Base-by-base conservation (phyloP, 148 eudicot genomes). In the Agrostemma githago region DNA sequence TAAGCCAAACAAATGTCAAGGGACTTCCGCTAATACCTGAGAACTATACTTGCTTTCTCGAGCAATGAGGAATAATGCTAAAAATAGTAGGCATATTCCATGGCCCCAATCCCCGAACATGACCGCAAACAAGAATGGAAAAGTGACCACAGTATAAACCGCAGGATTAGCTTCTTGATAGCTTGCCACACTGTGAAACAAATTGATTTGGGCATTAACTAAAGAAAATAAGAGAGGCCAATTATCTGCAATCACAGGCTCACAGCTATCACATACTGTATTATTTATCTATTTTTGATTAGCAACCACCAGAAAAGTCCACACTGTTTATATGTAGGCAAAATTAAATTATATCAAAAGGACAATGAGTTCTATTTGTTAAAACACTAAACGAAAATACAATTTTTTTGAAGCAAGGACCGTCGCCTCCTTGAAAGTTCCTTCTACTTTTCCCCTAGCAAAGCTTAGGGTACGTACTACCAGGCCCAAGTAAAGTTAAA, bases 41-140 rank as follows among this genome's bases (percentile, higher is more conserved):
- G 96, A 88, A 83, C 91, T 79, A 72, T 82, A 82, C 82, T 86
- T 96, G 76, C 83, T 85, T 87, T 96, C 99, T 58, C 90, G 90
- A 71, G 92, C 91, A 76, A 96, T 84, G 75, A 96, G 95, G 81
- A 86, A 79, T 56, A 96, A 76, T 58, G 99, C 96, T 80, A 92
- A 86, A 81, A 96, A 77, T 67, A 96, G 85, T 77, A 96, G 86
- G 84, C 99, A 96, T 76, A 90, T 86, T 70, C 99, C 99, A 81
- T 96, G 99, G 77, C 99, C 99, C 99, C 99, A 96, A 80, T 96
- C 99, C 59, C 99, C 99, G 83, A 92, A 96, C 99, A 96, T 96
- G 85, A 96, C 99, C 8, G 97, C 99, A 66, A 96, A 96, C 83
- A 96, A 91, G 82, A 96, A 96, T 19, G 99, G 99, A 76, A 96